Evolutionary conservation across 2,329 filamentous ascomycete genomes (phyloP), one percentile per base, ranked within the genome.

Genomic region (Monosporascus cannonballus): DNA sequence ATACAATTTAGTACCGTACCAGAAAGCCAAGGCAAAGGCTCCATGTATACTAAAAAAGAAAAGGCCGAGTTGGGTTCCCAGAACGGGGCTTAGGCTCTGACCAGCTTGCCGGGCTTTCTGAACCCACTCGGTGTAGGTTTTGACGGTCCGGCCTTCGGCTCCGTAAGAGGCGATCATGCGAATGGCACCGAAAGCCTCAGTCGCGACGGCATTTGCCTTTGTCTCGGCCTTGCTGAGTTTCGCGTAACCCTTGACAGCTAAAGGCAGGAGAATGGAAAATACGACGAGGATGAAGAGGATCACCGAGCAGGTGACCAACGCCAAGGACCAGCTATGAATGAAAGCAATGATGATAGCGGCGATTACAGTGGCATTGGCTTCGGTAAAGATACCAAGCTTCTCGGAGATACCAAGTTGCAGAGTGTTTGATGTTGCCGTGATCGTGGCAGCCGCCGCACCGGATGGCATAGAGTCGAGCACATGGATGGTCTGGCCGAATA

Each of bases 321-420:
- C 79, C 27, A 84, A 69, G 11, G 73, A 67, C 79, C 81, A 85
- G 57, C 72, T 79, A 61, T 73, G 77, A 6, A 69, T 71, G 57
- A 84, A 80, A 15, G 79, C 76, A 20, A 81, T 72, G 53, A 80
- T 66, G 50, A 81, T 69, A 24, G 79, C 72, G 22, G 78, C 63
- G 27, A 78, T 59, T 50, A 83, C 73, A 22, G 77, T 76, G 1
- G 79, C 66, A 4, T 66, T 66, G 56, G 72, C 81, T 59, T 84
- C 78, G 44, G 85, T 57, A 49, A 81, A 77, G 3, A 73, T 72
- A 7, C 78, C 79, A 1, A 85, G 68, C 60, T 82, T 82, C 61
- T 84, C 80, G 0, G 80, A 83, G 20, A 84, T 81, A 7, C 83
- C 82, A 6, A 83, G 69, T 65, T 85, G 82, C 11, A 85, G 70